These are phyloP conservation scores for Marasmius fiardii DNA, from an alignment of 1,284 basidiomycete species.

Conservation along the genomic window DNA sequence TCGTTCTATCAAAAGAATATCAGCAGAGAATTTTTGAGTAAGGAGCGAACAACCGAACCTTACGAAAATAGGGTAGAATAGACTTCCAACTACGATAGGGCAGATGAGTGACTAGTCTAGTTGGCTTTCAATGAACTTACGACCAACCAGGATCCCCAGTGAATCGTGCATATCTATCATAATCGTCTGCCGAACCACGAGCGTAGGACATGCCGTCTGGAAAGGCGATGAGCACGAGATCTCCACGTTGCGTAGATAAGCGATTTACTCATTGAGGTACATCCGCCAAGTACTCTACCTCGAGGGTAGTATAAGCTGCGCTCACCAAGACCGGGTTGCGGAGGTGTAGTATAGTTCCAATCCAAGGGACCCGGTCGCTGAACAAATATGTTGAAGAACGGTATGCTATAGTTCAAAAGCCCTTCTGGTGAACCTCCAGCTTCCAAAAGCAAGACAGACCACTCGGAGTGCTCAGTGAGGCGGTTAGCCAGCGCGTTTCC, in stretches of 20 bases:
- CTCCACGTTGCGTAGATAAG: neutral
- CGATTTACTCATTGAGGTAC: neutral
- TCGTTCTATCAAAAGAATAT: constrained; percentile 14
- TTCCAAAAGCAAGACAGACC: neutral
- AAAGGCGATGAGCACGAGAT: neutral
- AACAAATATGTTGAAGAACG: neutral
- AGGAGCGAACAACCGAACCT: constrained; percentile 10
- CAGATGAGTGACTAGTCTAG: neutral
- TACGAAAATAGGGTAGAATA: constrained; percentile 20
- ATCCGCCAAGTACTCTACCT: neutral
- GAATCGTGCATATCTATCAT: constrained; percentile 16
- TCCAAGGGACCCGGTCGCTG: neutral
- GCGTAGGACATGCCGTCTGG: constrained; percentile 17
- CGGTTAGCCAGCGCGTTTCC: neutral
- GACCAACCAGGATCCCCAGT: constrained; percentile 21
- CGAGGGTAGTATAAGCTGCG: neutral
- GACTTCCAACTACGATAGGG: constrained; percentile 13
- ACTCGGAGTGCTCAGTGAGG: neutral
- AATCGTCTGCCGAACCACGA: constrained; percentile 19
- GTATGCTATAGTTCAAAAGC: neutral
- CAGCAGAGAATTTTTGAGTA: neutral
- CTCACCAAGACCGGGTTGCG: neutral
- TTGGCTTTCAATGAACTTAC: neutral
- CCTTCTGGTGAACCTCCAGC: neutral
- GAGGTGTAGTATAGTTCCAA: neutral